Conservation (phyloP, 257 asterid species). For the Capsicum baccatum region DNA sequence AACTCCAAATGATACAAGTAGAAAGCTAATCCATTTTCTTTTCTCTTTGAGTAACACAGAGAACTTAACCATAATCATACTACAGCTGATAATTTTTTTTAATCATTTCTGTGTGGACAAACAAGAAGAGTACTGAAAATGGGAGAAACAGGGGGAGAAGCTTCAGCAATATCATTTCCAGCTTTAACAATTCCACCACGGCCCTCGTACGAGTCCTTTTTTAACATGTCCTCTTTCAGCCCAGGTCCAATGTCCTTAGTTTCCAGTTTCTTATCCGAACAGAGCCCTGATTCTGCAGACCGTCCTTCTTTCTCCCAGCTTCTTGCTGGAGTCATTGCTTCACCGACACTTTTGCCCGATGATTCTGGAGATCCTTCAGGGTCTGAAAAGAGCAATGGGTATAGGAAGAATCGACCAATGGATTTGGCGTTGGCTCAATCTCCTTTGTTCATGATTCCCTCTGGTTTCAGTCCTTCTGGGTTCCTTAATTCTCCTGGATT, state of each 20-base stretch:
- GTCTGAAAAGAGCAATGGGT: conserved; percentile 51
- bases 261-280: conserved; percentile 65
- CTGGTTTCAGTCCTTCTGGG: conserved; percentile 80
- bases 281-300: conserved; percentile 38
- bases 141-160: conserved; percentile 49
- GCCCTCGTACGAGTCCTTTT: conserved; percentile 56
- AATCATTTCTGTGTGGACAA: no score
- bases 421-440: conserved; percentile 74
- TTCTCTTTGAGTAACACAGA: background rate
- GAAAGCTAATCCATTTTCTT: background rate
- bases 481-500: conserved; percentile 87
- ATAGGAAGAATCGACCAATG: conserved; percentile 75
- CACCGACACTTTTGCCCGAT: background rate
- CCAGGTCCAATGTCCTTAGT: conserved; percentile 72
- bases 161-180: conserved; percentile 46
- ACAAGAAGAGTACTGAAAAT: conserved; percentile 30
- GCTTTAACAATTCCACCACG: conserved; percentile 65
- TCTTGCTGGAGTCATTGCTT: conserved; percentile 52
- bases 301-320: conserved; percentile 73
- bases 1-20: background rate
- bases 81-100: no score
- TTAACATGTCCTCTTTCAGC: conserved; percentile 52
- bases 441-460: conserved; percentile 70
- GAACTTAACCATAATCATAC: no score
- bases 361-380: conserved; percentile 19